Base-by-base conservation (phyloP, 148 eudicot species). In the Camellia sinensis region DNA sequence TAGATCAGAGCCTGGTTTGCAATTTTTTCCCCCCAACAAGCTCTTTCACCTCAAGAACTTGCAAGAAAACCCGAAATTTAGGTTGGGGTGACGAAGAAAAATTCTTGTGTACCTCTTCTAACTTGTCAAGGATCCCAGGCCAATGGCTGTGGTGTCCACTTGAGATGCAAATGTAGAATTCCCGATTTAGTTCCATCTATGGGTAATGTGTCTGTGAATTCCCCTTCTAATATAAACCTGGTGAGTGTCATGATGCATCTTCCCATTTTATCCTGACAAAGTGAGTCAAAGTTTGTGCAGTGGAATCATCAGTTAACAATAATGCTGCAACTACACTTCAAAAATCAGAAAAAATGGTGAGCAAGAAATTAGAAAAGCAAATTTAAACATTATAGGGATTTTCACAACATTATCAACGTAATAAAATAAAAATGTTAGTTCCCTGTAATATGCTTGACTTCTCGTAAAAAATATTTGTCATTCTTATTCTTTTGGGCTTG, bases 181-280 rank as follows among this genome's bases (percentile, higher is more conserved):
- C 97, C 97, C 21, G 87, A 72, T 82, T 86, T 82, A 21, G 93
- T 77, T 68, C 89, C 92, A 29, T 91, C 93, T 6, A 93, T 67
- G 3, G 76, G 62, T 17, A 91, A 79, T 64, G 87, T 80, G 18
- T 88, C 94, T 41, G 82, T 82, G 77, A 88, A 86, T 85, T 91
- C 97, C 14, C 89, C 92, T 82, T 93, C 97, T 83, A 91, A 54
- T 81, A 93, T 90, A 29, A 86, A 92, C 76, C 88, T 83, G 0
- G 92, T 90, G 83, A 93, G 82, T 53, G 97, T 93, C 90, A 93
- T 56, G 65, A 87, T 89, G 88, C 92, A 90, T 79, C 89, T 87
- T 59, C 97, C 94, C 88, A 93, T 87, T 76, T 91, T 88, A 19
- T 91, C 97, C 97, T 93, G 87, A 73, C 17, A 77, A 65, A 54